Evolutionary conservation across 2,329 filamentous ascomycete species (phyloP), one percentile per base, ranked within the genome.

Genomic region (Herpotrichia juniperi): DNA sequence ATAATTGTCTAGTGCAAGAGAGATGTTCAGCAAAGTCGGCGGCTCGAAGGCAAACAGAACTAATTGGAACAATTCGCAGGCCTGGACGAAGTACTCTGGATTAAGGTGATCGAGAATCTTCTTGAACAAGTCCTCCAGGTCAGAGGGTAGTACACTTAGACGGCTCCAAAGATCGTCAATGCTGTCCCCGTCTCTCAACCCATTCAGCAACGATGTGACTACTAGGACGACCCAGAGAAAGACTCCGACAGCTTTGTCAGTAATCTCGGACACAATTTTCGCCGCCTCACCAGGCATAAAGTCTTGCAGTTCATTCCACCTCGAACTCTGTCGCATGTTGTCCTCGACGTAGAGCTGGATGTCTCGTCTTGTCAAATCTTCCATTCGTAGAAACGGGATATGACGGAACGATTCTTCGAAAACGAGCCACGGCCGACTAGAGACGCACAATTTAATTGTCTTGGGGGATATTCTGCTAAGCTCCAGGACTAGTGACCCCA

Each of bases 161-260:
- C 54, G 50, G 4, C 16, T 25, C 16, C 50, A 32, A 16, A 64
- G 31, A 10, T 58, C 48, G 8, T 24, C 37, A 2, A 58, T 19
- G 2, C 28, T 52, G 30, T 64, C 54, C 0, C 28, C 46, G 14
- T 61, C 48, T 2, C 22, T 35, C 8, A 64, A 22, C 3, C 54
- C 53, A 11, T 50, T 51, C 2, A 56, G 30, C 4, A 64, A 42
- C 3, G 54, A 57, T 12, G 37, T 11, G 1, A 55, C 56, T 8
- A 61, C 61, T 1, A 66, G 48, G 21, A 48, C 30, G 10, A 61
- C 61, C 61, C 61, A 66, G 0, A 64, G 50, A 34, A 66, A 66
- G 0, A 61, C 54, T 3, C 62, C 62, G 12, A 40, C 24, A 1
- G 62, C 53, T 30, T 57, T 61, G 4, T 46, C 10, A 4, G 39